Conservation (phyloP, 495 filamentous ascomycete genomes). For the Tuber calosporum region DNA sequence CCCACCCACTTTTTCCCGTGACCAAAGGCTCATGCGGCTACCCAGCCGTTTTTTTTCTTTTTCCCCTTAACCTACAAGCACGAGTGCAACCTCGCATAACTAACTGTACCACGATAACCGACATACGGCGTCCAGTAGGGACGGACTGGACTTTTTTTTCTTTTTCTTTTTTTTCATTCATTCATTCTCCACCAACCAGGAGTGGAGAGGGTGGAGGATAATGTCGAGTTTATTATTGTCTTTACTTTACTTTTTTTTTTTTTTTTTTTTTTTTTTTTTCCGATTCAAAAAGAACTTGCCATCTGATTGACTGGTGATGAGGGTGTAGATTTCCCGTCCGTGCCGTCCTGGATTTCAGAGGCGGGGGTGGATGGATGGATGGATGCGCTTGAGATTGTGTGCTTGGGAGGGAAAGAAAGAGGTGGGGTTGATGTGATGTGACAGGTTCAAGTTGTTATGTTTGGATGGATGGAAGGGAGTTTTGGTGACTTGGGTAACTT, state of each 20-base stretch:
- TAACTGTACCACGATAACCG: neutral
- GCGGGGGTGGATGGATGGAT: neutral
- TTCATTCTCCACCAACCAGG: conserved; percentile 1
- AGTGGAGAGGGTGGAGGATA: no score
- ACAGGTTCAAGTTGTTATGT: neutral
- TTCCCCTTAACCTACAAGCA: neutral
- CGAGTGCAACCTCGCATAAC: neutral
- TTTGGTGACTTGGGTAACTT: neutral
- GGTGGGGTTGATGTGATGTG: neutral
- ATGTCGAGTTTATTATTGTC: neutral
- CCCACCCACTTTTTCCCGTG: conserved; percentile 1
- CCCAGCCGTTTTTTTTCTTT: neutral
- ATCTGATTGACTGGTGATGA: neutral
- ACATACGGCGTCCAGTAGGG: neutral
- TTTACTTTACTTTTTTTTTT: neutral
- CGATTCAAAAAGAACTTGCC: no score
- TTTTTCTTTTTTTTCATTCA: no score
- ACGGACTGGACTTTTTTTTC: neutral
- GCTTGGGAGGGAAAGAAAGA: neutral
- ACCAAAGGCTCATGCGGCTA: neutral
- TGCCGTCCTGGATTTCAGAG: neutral
- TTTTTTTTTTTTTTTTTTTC: neutral
- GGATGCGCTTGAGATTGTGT: neutral
- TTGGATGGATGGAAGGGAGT: neutral
- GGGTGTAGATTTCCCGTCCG: neutral